Evolutionary conservation across 139 green algal genomes (phyloP), one percentile per base, ranked within the genome.

Genomic region (Dunaliella sp.): DNA sequence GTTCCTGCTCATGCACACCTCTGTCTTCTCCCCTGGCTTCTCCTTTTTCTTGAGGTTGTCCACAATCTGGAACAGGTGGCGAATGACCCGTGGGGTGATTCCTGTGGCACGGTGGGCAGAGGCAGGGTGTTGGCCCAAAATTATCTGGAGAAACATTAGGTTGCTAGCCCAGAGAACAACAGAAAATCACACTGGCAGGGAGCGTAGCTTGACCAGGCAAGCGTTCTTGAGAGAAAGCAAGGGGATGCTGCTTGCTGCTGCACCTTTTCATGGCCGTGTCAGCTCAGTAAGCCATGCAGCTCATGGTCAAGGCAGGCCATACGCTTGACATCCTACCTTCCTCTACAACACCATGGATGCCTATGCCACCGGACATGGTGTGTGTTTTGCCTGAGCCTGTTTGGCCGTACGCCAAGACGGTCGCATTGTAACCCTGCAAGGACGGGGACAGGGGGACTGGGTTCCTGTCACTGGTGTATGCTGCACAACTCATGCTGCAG

Each of bases 321-420:
- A 74, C 58, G 58, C 74, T 79, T 22, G n/a, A n/a, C n/a, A n/a
- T n/a, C 88, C 36, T 59, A 94, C 92, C 92, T 73, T 92, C 82
- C 59, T 95, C 93, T 24, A 78, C 16, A 0, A 87, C 85, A 22
- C 89, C 92, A 79, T 93, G 85, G 37, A 93, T 93, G 38, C 92
- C 92, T 58, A 86, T 73, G 36, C 93, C 93, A 26, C 93, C 93
- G 16, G 89, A 90, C 94, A 96, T 96, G 0, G 94, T 96, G 80
- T 95, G 91, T 0, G 94, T 96, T 84, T 96, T 96, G 22, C 94
- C 94, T 2, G 87, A 92, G 12, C 94, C 94, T 22, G 94, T 96
- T 83, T 96, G 94, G 34, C 94, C 94, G 38, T 95, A 96, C 1
- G 94, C 94, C 25, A 96, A 83, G 38, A 95, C 92, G 25, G 93